Percentiles rank a stretch among this genome's conserved stretches.
These are phyloP conservation scores for Rhynchosporium graminicola DNA, from an alignment of 2,329 filamentous ascomycete species.

Conservation along the genomic window DNA sequence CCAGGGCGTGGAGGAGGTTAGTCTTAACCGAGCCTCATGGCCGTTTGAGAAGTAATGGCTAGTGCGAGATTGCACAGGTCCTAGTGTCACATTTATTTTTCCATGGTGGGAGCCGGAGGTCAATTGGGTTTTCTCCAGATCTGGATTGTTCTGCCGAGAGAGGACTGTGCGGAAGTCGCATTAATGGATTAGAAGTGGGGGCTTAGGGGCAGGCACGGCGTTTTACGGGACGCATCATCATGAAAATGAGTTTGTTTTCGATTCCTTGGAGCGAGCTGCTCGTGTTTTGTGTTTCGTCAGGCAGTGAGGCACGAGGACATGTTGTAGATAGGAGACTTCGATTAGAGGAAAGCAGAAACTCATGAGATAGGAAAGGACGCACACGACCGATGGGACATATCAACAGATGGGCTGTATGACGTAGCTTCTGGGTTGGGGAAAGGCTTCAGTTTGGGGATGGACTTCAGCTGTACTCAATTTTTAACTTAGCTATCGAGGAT, in stretches of 20 bases:
- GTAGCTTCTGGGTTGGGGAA: not conserved
- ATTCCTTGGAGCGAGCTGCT: constrained; percentile 12
- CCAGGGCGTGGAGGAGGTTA: constrained; percentile 34
- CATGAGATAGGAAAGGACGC: not conserved
- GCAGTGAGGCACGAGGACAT: constrained; percentile 1
- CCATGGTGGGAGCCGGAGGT: constrained; percentile 15
- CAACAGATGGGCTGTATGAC: not conserved
- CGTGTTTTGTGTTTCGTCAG: not conserved
- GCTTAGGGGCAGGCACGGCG: constrained; percentile 24
- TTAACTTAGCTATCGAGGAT: constrained; percentile 1
- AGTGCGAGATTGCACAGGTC: constrained; percentile 6
- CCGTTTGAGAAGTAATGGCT: constrained; percentile 26
- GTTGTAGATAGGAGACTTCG: constrained; percentile 21
- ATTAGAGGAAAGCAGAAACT: not conserved
- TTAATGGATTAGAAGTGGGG: constrained; percentile 23
- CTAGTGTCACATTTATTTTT: not conserved
- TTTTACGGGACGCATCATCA: constrained; percentile 25
- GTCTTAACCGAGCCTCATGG: constrained; percentile 27
- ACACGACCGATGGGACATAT: not conserved
- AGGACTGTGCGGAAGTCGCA: constrained; percentile 29
- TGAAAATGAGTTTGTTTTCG: constrained; percentile 22
- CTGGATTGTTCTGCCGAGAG: constrained; percentile 22
- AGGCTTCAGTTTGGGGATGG: not conserved
- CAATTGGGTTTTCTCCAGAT: constrained; percentile 23
- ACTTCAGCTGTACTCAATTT: constrained; percentile 12